These are phyloP conservation scores for Pseudomassariella vexata DNA, from an alignment of 2,329 filamentous ascomycete species.

Conservation along the genomic window DNA sequence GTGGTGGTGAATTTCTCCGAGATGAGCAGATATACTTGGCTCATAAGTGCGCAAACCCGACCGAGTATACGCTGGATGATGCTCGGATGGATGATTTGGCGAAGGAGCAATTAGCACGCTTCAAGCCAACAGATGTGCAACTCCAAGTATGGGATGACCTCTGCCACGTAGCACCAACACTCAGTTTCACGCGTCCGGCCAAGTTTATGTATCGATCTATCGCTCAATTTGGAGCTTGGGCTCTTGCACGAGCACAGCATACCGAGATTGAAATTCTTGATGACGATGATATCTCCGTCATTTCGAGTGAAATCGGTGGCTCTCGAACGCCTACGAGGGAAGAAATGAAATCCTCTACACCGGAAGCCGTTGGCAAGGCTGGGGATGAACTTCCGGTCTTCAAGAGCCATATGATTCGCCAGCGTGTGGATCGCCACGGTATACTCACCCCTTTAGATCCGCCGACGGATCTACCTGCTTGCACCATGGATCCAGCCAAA, in stretches of 20 bases:
- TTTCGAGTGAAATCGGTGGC: slow-evolving; percentile 54
- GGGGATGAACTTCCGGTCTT: slow-evolving; percentile 80
- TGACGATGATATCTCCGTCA: slow-evolving; percentile 70
- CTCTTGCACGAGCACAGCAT: slow-evolving; percentile 75
- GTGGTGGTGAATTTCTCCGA: slow-evolving; percentile 80
- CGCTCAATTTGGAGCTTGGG: slow-evolving; percentile 91
- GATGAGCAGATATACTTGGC: slow-evolving; percentile 95
- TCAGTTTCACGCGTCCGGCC: slow-evolving; percentile 94
- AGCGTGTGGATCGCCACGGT: slow-evolving; percentile 76
- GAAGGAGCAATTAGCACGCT: slow-evolving; percentile 54
- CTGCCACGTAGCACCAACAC: slow-evolving; percentile 84
- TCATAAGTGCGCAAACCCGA: slow-evolving; percentile 86
- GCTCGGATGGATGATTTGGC: slow-evolving; percentile 58
- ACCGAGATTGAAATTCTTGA: slow-evolving; percentile 74
- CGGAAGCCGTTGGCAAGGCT: slow-evolving; percentile 66
- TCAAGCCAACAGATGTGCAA: slow-evolving; percentile 83
- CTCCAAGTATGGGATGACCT: slow-evolving; percentile 95
- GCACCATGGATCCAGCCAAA: slow-evolving; percentile 52
- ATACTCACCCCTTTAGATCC: slow-evolving; percentile 63
- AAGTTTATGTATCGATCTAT: slow-evolving; percentile 94
- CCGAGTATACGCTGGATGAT: slow-evolving; percentile 65
- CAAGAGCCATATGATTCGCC: slow-evolving; percentile 83
- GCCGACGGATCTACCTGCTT: slow-evolving; percentile 60
- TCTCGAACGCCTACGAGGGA: slow-evolving; percentile 21
- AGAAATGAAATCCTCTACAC: slow-evolving; percentile 20